phyloP scores from a whole-genome alignment of 2,329 filamentous ascomycete genomes.

The Stagonosporopsis tanaceti region DNA sequence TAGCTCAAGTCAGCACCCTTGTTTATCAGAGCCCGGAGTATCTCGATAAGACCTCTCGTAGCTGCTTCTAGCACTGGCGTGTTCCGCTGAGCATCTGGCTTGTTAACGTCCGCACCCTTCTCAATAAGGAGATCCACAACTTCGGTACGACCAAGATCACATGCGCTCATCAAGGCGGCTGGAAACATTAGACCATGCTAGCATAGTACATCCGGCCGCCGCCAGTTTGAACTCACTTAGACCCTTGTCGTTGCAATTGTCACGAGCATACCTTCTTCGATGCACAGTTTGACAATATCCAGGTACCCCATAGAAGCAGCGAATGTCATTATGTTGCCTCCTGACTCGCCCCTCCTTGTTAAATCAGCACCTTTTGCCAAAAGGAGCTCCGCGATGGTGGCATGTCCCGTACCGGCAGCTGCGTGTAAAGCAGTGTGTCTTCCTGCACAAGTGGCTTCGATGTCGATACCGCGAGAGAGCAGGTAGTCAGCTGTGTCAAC shows the following conservation, averaged over 20 bases:
- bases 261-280: conserved; percentile 17
- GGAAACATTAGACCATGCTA: conserved; percentile 1
- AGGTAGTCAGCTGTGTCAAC: conserved; percentile 29
- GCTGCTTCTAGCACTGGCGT: conserved; percentile 30
- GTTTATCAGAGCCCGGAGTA: conserved; percentile 23
- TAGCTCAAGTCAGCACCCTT: conserved; percentile 21
- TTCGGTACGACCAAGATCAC: conserved; percentile 22
- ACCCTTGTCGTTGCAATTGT: background rate
- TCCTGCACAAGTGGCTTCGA: conserved; percentile 22
- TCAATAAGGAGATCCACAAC: conserved; percentile 28
- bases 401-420: conserved; percentile 29
- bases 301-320: conserved; percentile 25
- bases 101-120: conserved; percentile 28
- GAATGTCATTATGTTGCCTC: conserved; percentile 26
- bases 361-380: conserved; percentile 30
- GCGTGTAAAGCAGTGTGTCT: conserved; percentile 32
- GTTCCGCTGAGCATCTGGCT: conserved; percentile 12
- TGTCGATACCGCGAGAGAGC: conserved; percentile 23
- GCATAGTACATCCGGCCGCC: background rate
- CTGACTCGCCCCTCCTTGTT: conserved; percentile 19
- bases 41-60: conserved; percentile 14
- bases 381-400: conserved; percentile 24
- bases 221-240: background rate
- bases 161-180: conserved; percentile 28
- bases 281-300: conserved; percentile 24